Evolutionary conservation across 2,329 filamentous ascomycete species (phyloP).

Genomic region (Ascochyta rabiei): DNA sequence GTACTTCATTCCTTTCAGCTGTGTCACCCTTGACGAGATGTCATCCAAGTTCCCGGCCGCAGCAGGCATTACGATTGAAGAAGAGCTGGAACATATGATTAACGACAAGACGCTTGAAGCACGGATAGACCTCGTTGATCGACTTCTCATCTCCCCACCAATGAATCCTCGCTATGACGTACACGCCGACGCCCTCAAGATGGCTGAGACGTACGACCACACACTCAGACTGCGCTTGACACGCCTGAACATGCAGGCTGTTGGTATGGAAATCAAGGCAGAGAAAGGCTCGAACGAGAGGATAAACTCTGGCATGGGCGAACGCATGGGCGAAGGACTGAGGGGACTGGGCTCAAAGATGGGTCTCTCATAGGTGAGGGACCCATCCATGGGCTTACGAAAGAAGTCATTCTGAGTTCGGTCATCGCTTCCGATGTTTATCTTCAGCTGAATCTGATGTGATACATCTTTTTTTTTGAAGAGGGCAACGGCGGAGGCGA

Average conservation of each 20-base stretch:
- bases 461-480: background rate
- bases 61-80: constrained; percentile 59
- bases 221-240: constrained; percentile 78
- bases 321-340: constrained; percentile 35
- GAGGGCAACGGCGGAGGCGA: background rate
- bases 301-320: constrained; percentile 18
- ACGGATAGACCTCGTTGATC: constrained; percentile 82
- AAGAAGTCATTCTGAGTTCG: background rate
- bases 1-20: constrained; percentile 89
- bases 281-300: constrained; percentile 32
- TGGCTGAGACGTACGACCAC: constrained; percentile 73
- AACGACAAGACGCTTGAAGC: constrained; percentile 72
- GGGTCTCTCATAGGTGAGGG: constrained; percentile 29
- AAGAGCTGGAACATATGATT: constrained; percentile 82
- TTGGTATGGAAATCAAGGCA: constrained; percentile 70
- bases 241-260: constrained; percentile 75
- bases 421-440: background rate
- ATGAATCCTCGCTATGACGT: constrained; percentile 70
- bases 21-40: constrained; percentile 81
- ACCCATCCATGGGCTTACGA: background rate
- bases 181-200: constrained; percentile 71
- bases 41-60: constrained; percentile 74
- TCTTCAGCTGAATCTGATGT: background rate
- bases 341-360: constrained; percentile 39
- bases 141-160: constrained; percentile 74